A percentile compares a stretch with the other conserved stretches of the same genome.
Evolutionary conservation across 2,329 filamentous ascomycete species (phyloP).

Genomic region (Sporothrix sp.): DNA sequence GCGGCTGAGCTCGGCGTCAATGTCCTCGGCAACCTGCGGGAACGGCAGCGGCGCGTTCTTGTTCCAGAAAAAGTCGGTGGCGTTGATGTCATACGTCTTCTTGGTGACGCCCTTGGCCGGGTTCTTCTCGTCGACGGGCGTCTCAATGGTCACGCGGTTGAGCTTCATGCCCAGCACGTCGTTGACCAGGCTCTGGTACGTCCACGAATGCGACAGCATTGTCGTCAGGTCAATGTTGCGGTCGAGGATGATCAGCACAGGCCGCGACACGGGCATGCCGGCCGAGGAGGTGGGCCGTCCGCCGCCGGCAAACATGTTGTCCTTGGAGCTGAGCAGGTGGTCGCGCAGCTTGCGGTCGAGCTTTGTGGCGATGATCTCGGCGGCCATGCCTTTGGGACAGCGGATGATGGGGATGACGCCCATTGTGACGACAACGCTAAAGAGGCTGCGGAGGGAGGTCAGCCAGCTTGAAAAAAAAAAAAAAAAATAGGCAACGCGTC

Average conservation of each 20-base stretch:
- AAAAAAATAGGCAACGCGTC: no score
- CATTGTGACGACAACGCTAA: constrained; percentile 98
- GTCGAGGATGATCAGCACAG: constrained; percentile 87
- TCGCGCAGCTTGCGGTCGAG: constrained; percentile 92
- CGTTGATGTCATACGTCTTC: constrained; percentile 79
- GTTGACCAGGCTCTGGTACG: constrained; percentile 73
- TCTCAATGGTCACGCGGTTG: constrained; percentile 89
- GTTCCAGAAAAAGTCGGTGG: constrained; percentile 93
- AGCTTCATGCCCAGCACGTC: constrained; percentile 44
- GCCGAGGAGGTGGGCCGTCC: constrained; percentile 49
- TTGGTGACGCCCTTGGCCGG: constrained; percentile 67
- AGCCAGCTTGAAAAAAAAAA: background rate
- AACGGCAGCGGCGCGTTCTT: constrained; percentile 87
- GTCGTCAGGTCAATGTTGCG: constrained; percentile 91
- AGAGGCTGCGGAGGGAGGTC: constrained; percentile 42
- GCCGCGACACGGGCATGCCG: constrained; percentile 62
- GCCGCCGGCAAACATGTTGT: constrained; percentile 74
- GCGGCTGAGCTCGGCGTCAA: constrained; percentile 76
- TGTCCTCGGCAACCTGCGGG: constrained; percentile 91
- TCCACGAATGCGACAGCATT: constrained; percentile 92
- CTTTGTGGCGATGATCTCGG: constrained; percentile 88
- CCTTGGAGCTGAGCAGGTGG: constrained; percentile 94
- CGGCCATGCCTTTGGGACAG: constrained; percentile 84
- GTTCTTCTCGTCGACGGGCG: constrained; percentile 66
- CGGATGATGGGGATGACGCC: constrained; percentile 91